Percentiles rank a stretch among this genome's conserved stretches.
Evolutionary conservation across 208 protist genomes (phyloP).

Genomic region (Willaertia magna): DNA sequence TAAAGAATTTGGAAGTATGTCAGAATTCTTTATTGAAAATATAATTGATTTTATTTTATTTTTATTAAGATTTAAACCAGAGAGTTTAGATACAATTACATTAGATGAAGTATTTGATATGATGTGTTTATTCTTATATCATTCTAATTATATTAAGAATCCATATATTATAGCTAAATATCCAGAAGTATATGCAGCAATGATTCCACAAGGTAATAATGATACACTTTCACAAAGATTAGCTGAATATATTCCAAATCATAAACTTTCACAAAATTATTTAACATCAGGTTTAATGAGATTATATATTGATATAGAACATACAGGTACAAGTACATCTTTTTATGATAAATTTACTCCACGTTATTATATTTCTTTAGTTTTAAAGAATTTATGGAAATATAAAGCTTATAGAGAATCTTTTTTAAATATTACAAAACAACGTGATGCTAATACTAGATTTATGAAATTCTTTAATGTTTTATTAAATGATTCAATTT

Average conservation of each 20-base stretch:
- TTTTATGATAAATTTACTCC: constrained; percentile 16
- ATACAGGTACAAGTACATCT: neutral
- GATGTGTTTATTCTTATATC: neutral
- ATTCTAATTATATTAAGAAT: neutral
- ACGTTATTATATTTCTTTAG: neutral
- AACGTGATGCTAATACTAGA: neutral
- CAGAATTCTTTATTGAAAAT: neutral
- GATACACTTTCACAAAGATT: neutral
- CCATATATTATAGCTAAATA: neutral
- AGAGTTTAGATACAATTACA: neutral
- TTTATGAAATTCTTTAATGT: constrained; percentile 10
- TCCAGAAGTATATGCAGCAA: neutral
- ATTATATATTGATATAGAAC: constrained; percentile 12
- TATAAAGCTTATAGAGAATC: neutral
- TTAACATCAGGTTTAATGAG: neutral
- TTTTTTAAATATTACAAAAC: neutral
- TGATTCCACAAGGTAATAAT: neutral
- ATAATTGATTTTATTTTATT: neutral
- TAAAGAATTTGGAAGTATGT: neutral
- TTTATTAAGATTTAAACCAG: neutral
- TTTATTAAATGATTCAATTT: neutral
- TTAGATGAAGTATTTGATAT: neutral
- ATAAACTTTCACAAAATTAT: neutral
- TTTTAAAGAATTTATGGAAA: constrained; percentile 3
- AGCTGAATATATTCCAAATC: neutral